Conservation (phyloP, 495 filamentous ascomycete species). For the Aspergillus homomorphus region DNA sequence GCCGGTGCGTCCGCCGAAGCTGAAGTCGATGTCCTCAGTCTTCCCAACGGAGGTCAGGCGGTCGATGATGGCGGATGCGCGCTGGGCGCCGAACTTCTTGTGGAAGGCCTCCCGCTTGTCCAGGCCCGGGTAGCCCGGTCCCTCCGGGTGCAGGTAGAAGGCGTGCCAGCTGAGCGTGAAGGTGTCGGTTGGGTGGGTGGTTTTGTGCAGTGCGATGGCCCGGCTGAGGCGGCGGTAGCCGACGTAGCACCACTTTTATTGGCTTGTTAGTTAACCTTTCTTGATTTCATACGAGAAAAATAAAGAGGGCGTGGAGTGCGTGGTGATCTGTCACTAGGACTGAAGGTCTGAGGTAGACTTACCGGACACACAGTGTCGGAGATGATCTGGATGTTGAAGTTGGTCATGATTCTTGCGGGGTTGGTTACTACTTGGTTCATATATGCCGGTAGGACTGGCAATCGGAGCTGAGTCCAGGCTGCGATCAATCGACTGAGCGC, state of each 20-base stretch:
- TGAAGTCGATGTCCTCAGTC: slow-evolving; percentile 68
- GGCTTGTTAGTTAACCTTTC: slow-evolving; percentile 12
- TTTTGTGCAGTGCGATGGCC: slow-evolving; percentile 65
- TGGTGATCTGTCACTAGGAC: neutral
- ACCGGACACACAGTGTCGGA: slow-evolving; percentile 76
- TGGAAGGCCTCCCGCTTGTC: slow-evolving; percentile 56
- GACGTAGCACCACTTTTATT: slow-evolving; percentile 68
- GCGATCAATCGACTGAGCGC: too few species aligned
- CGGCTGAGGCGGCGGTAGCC: slow-evolving; percentile 69
- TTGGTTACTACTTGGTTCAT: too few species aligned
- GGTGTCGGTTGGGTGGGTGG: slow-evolving; percentile 58
- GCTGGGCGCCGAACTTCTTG: slow-evolving; percentile 57
- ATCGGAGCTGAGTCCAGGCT: too few species aligned
- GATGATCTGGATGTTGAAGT: slow-evolving; percentile 72
- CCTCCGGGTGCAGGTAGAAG: slow-evolving; percentile 73
- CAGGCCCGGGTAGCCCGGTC: slow-evolving; percentile 50
- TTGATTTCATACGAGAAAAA: slow-evolving; percentile 1
- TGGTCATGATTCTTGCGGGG: slow-evolving; percentile 57
- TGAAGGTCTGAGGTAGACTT: slow-evolving; percentile 13
- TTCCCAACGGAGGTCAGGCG: slow-evolving; percentile 58
- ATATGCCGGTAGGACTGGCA: too few species aligned
- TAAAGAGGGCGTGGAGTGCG: slow-evolving; percentile 4
- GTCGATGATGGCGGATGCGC: slow-evolving; percentile 51
- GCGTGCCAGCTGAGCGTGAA: slow-evolving; percentile 72
- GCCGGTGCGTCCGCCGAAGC: slow-evolving; percentile 69